These are phyloP conservation scores for Rosa lucieae DNA, from an alignment of 306 rosid genomes.

Conservation along the genomic window DNA sequence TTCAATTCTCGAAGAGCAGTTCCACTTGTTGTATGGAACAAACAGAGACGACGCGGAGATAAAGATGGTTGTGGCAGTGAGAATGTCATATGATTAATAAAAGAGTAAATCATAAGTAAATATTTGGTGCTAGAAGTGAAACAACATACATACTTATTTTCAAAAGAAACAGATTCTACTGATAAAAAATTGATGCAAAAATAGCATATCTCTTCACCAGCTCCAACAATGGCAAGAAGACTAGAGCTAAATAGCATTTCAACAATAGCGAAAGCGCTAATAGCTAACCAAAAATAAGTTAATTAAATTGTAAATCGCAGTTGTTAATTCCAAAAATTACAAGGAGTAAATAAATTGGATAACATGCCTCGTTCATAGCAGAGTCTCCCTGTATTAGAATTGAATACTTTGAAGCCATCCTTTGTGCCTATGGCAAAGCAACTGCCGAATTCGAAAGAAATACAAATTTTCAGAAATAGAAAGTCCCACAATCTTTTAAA, in stretches of 20 bases:
- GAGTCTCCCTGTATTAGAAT: conserved; percentile 70
- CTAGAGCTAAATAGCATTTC: conserved; percentile 89
- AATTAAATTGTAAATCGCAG: neutral
- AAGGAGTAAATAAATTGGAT: neutral
- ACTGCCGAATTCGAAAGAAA: conserved; percentile 41
- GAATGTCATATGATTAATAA: neutral
- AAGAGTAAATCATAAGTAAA: neutral
- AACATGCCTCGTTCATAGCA: conserved; percentile 67
- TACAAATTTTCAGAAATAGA: neutral
- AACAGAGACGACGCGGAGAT: conserved; percentile 95
- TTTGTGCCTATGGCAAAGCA: conserved; percentile 79
- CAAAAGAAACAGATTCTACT: neutral
- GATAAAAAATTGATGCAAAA: neutral
- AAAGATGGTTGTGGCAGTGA: conserved; percentile 66
- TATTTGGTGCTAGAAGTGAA: neutral
- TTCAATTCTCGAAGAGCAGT: conserved; percentile 76
- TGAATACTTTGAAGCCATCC: conserved; percentile 80
- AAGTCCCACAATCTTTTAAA: no score
- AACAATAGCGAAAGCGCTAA: conserved; percentile 78
- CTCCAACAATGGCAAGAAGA: conserved; percentile 96
- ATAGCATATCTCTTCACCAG: conserved; percentile 78
- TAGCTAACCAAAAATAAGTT: conserved; percentile 29
- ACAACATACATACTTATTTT: neutral
- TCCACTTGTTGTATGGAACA: conserved; percentile 67
- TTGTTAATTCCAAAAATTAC: neutral